Evolutionary conservation across 1,284 basidiomycete species (phyloP), one percentile per base, ranked within the genome.

Genomic region (Schizopora paradoxa): DNA sequence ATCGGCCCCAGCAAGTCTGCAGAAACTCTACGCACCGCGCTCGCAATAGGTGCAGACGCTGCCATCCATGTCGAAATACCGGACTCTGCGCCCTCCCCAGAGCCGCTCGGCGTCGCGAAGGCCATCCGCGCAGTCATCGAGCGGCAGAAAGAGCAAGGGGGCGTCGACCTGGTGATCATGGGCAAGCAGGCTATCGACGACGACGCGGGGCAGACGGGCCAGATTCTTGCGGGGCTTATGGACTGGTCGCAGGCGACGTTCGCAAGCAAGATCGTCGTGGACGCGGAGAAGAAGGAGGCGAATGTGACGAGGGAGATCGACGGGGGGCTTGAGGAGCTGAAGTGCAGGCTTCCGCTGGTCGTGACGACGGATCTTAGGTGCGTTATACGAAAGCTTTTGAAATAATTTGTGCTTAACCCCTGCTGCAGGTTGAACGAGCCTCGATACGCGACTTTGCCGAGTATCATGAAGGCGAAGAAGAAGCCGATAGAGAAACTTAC

Each of bases 161-260:
- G 74, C 27, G 74, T 90, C 2, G 94, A 98, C 58, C 58, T 99
- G 48, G 85, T 99, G 44, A 93, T 99, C 53, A 77, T 97, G 68
- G 95, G 96, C n/a, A 99, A 99, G 69, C 95, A 99, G 67, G 88
- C 95, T 8, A 99, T 99, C 57, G 95, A 99, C 67, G 94, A 96
- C 58, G 95, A 99, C 65, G 78, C 90, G 3, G 90, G 91, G n/a
- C 86, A 94, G 69, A 98, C 95, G 6, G 95, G 95, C 1, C 94
- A 97, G 63, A 98, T 98, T 90, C 77, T 99, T 31, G 94, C 95
- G 14, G 95, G 92, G 2, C 70, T 98, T 58, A 68, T 97, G 57
- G 82, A 84, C 38, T 98, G 93, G 90, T 79, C 87, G 7, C 95
- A 99, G 69, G 95, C 90, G 41, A 94, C 91, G 54, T 99, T 93